These are phyloP conservation scores for Leccinum truebloodii DNA, from an alignment of 768 basidiomycete genomes.

Conservation along the genomic window DNA sequence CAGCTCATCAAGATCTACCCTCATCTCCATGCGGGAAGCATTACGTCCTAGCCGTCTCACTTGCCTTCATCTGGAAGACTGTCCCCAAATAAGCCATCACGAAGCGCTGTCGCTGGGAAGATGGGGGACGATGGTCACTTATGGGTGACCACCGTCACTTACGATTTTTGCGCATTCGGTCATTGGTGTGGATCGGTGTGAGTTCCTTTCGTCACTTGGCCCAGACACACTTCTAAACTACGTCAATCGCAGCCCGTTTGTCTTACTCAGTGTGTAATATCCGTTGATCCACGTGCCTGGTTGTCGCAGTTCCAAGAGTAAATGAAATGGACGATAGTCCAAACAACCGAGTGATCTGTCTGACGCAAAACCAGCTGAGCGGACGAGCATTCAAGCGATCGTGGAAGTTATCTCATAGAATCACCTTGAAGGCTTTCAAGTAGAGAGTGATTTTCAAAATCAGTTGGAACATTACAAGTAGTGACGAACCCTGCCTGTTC, in stretches of 20 bases:
- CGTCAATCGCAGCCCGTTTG: conserved; percentile 20
- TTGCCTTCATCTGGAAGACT: conserved; percentile 46
- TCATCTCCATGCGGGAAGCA: conserved; percentile 41
- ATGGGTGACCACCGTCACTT: conserved; percentile 10
- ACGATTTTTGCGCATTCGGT: conserved; percentile 10
- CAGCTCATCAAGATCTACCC: conserved; percentile 31
- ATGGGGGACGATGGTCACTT: conserved; percentile 36
- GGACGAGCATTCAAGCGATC: not conserved
- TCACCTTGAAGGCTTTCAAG: not conserved
- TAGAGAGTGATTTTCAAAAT: not conserved
- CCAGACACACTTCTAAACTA: conserved; percentile 14
- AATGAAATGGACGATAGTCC: not conserved
- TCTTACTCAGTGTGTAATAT: conserved; percentile 22
- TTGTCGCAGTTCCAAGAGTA: conserved; percentile 14
- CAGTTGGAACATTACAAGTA: not conserved
- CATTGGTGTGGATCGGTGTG: conserved; percentile 21
- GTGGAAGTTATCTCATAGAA: not conserved
- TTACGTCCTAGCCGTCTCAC: conserved; percentile 36
- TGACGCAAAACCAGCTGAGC: not conserved
- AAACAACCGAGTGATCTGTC: not conserved
- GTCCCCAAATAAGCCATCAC: conserved; percentile 38
- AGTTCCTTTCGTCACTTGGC: conserved; percentile 17
- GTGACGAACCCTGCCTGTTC: not conserved
- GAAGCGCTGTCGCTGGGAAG: conserved; percentile 41
- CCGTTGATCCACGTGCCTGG: conserved; percentile 26